A percentile compares a stretch with the other conserved stretches of the same genome.
Conservation (phyloP, 202 grass and related monocot genomes). For the Panicum hallii region DNA sequence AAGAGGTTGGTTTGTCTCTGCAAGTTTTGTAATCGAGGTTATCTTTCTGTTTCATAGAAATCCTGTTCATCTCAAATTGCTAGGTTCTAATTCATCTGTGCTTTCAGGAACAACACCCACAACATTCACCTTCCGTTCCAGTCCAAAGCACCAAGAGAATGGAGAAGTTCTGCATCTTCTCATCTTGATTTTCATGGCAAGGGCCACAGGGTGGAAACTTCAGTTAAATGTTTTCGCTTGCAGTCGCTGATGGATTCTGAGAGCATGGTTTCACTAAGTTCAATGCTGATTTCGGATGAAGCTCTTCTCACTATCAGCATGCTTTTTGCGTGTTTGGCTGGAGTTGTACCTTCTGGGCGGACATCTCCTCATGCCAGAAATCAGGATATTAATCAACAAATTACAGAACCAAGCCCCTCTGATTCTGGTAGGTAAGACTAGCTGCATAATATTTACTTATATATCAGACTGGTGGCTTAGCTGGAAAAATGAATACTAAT, state of each 20-base stretch:
- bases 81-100: background rate
- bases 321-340: constrained; percentile 81
- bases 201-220: constrained; percentile 35
- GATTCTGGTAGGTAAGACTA: constrained; percentile 97
- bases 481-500: constrained; percentile 25
- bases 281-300: constrained; percentile 68
- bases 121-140: constrained; percentile 45
- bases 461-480: constrained; percentile 25
- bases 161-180: constrained; percentile 33
- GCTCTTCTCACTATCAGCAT: constrained; percentile 80
- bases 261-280: constrained; percentile 47
- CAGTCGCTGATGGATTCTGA: constrained; percentile 58
- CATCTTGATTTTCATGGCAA: constrained; percentile 32
- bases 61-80: background rate
- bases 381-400: constrained; percentile 23
- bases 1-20: constrained; percentile 50
- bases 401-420: constrained; percentile 47
- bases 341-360: constrained; percentile 61
- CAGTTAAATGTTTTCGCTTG: constrained; percentile 50
- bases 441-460: constrained; percentile 44
- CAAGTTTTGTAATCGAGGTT: background rate
- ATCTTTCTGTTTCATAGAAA: background rate
- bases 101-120: constrained; percentile 48
- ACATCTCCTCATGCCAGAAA: constrained; percentile 40
- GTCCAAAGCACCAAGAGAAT: constrained; percentile 35